Base-by-base conservation (phyloP, 1,284 basidiomycete genomes). In the Rhodotorula mucilaginosa region DNA sequence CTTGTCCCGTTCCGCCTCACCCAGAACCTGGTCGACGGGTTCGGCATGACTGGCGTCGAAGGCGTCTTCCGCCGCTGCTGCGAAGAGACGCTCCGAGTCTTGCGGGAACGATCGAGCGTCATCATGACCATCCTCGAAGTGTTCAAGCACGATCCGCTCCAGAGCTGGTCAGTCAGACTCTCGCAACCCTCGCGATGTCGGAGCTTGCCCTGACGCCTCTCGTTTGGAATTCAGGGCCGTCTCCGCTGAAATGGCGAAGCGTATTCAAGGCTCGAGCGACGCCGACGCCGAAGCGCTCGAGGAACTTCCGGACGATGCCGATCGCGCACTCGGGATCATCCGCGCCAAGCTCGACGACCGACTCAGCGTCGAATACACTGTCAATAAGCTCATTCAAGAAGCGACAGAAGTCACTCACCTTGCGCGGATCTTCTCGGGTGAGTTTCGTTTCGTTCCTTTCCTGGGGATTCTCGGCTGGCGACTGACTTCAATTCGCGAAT, bases 121-220 rank as follows among this genome's bases (percentile, higher is more conserved):
- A 90, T 99, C 79, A 87, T 96, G 84, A 98, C 95, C 2, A 90
- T 99, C 0, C 85, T 99, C 51, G 95, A 97, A 79, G 96, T 98
- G 18, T 97, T 98, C 87, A 93, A 92, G 80, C 88, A 97, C 79
- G 96, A 99, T 81, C 96, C 97, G 0, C 85, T 99, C 19, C 92
- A 97, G 78, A 90, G 88, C 31, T 99, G 96, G 96, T 89, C 69
- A 67, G 86, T 80, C n/a, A 21, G 15, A 1, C 21, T 6, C 58
- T 19, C 18, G 4, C 15, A 10, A n/a, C 51, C n/a, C 4, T 6
- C 16, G 8, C 39, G 47, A 13, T 31, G 23, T 73, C 63, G 76
- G 77, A 46, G 26, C 26, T 21, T 39, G 19, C 12, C 29, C 26
- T 31, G 47, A 29, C 5, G 15, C n/a, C 15, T 74, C 69, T 48